Percentiles rank a stretch among this genome's conserved stretches.
Evolutionary conservation across 345 rosid genomes (phyloP).

Genomic region (Aquilaria malaccensis): DNA sequence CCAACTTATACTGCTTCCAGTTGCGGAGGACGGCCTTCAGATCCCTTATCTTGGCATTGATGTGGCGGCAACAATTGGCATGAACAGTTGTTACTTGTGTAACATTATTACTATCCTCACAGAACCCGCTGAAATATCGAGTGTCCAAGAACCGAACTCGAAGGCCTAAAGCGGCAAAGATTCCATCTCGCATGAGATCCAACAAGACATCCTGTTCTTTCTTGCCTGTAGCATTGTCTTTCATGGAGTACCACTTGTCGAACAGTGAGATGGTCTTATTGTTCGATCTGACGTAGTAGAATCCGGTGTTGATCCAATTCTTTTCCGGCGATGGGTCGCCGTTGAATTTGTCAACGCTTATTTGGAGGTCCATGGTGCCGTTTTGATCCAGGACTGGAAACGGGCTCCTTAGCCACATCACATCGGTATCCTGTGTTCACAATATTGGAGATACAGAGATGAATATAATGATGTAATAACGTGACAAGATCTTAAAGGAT

Average conservation of each 20-base stretch:
- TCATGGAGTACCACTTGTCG: conserved; percentile 49
- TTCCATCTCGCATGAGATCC: conserved; percentile 33
- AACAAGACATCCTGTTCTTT: conserved; percentile 75
- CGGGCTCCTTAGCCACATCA: conserved; percentile 75
- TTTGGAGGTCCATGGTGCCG: conserved; percentile 48
- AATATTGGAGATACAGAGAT: neutral
- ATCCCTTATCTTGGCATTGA: conserved; percentile 59
- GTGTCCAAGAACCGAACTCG: conserved; percentile 46
- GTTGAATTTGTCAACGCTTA: conserved; percentile 46
- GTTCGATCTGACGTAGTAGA: conserved; percentile 62
- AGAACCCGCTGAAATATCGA: conserved; percentile 65
- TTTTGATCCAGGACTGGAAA: conserved; percentile 27
- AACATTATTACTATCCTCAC: conserved; percentile 50
- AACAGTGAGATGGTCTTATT: conserved; percentile 57
- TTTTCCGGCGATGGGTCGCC: conserved; percentile 20
- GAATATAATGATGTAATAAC: no score
- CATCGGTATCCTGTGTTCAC: conserved; percentile 54
- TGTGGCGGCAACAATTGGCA: conserved; percentile 78
- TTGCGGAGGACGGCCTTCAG: conserved; percentile 41
- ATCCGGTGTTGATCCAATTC: conserved; percentile 58
- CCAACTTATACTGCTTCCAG: conserved; percentile 48
- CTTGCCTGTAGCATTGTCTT: conserved; percentile 38
- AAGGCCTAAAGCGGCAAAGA: conserved; percentile 28
- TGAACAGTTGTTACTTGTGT: conserved; percentile 53
- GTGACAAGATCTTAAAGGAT: no score